Evolutionary conservation across 1,284 basidiomycete genomes (phyloP).

Genomic region (Trichosporon sp.): DNA sequence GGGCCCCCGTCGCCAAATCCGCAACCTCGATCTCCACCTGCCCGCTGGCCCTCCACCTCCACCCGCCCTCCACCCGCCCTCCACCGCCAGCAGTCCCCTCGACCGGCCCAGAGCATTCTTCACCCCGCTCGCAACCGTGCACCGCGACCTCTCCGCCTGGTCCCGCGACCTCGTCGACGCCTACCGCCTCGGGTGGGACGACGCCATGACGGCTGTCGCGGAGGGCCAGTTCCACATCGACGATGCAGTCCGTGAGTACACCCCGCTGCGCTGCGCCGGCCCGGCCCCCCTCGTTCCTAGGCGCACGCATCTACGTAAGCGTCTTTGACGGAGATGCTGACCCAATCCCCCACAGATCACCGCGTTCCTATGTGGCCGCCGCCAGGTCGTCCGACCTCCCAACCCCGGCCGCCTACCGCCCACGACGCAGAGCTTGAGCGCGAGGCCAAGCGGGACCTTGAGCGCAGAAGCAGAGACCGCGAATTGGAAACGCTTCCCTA

Average conservation of each 20-base stretch:
- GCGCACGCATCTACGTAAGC: not conserved
- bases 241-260: constrained; percentile 11
- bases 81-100: not conserved
- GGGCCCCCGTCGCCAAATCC: not conserved
- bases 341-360: constrained; percentile 1
- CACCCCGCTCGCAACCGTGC: constrained; percentile 4
- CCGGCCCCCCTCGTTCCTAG: not conserved
- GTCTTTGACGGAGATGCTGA: not conserved
- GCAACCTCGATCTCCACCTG: not conserved
- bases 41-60: too few species aligned
- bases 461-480: not conserved
- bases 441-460: not conserved
- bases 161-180: not conserved
- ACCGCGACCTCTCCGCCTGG: constrained; percentile 4
- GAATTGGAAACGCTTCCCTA: not conserved
- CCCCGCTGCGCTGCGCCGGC: not conserved
- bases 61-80: too few species aligned
- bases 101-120: constrained; percentile 6
- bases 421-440: not conserved
- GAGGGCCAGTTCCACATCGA: constrained; percentile 15
- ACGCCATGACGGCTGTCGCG: constrained; percentile 12
- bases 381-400: not conserved
- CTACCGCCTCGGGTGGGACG: constrained; percentile 10
- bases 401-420: not conserved
- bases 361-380: constrained; percentile 5